These are phyloP conservation scores for Citrullus amarus DNA, from an alignment of 306 rosid species.

Conservation along the genomic window DNA sequence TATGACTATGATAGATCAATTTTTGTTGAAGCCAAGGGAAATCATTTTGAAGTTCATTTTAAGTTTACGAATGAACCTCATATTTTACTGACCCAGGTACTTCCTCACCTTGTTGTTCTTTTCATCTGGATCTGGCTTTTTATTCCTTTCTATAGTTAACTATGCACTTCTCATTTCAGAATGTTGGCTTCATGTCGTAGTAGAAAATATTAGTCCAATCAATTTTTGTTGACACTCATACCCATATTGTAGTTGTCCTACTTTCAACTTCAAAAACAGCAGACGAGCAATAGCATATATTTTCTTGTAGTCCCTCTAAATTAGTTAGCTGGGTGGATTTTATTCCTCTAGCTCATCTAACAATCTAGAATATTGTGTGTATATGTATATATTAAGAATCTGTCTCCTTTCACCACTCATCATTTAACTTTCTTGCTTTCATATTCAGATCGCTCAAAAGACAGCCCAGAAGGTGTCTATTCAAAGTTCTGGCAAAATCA, in stretches of 20 bases:
- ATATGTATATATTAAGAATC: too few relatives aligned
- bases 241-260: not conserved
- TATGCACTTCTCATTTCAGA: not conserved
- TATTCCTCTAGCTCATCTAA: not conserved
- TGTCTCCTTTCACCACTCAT: not conserved
- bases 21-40: conserved; percentile 41
- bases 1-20: conserved; percentile 35
- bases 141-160: not conserved
- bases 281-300: not conserved
- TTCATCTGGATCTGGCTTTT: not conserved
- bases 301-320: not conserved
- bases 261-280: not conserved
- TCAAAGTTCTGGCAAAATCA: conserved; percentile 57
- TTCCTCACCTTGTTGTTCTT: not conserved
- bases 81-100: conserved; percentile 75
- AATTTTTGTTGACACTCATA: not conserved
- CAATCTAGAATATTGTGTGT: too few relatives aligned
- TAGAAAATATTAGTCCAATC: not conserved
- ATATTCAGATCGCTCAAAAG: conserved; percentile 56
- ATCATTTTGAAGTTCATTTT: conserved; percentile 63
- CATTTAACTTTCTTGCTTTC: conserved; percentile 6
- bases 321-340: not conserved
- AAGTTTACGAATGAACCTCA: conserved; percentile 51
- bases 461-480: conserved; percentile 61
- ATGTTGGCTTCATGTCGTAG: not conserved